These are phyloP conservation scores for Fomitopsis schrenkii DNA, from an alignment of 1,284 basidiomycete species.

Conservation along the genomic window DNA sequence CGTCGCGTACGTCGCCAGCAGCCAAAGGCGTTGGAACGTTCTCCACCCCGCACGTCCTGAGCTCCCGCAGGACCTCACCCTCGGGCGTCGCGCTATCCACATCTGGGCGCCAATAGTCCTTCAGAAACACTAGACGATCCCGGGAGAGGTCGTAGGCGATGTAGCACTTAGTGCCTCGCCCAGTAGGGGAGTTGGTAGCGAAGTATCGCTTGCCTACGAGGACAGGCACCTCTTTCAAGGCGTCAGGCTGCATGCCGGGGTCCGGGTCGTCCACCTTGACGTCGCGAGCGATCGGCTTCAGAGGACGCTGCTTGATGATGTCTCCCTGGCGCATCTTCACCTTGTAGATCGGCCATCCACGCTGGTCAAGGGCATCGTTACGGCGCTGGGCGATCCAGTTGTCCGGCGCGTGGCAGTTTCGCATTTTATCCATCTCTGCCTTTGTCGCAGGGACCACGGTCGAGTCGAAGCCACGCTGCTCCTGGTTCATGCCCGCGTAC, in stretches of 20 bases:
- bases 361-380: background rate
- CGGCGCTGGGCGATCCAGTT: background rate
- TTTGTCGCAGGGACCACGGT: background rate
- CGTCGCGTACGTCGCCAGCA: background rate
- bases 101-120: background rate
- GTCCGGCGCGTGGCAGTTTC: background rate
- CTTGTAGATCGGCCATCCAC: slow-evolving; percentile 4
- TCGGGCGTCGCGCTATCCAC: background rate
- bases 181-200: background rate
- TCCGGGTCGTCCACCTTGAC: background rate
- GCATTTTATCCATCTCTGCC: background rate
- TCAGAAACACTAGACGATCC: background rate
- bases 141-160: background rate
- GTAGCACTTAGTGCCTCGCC: background rate
- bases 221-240: background rate
- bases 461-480: slow-evolving; percentile 12
- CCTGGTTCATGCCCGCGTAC: slow-evolving; percentile 5
- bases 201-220: background rate
- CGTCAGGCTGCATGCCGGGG: background rate
- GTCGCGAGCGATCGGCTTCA: background rate
- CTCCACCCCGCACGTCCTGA: background rate
- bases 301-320: background rate
- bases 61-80: background rate
- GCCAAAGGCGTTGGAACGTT: slow-evolving; percentile 5
- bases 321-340: background rate